These are phyloP conservation scores for Mortierella sp. DNA, from an alignment of 371 early-diverging fungal species.

Conservation along the genomic window DNA sequence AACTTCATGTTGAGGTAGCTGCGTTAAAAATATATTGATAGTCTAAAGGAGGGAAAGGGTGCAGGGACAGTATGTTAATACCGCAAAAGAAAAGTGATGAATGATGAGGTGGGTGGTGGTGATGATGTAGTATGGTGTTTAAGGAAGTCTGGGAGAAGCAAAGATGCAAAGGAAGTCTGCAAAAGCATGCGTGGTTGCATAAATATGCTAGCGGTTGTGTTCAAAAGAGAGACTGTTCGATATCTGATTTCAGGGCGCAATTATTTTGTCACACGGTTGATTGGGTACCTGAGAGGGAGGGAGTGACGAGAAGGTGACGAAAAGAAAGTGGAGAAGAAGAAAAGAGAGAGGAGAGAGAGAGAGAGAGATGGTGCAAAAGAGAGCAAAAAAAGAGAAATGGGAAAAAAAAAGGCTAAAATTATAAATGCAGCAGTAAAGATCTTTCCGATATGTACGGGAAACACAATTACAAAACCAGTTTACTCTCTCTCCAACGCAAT, in stretches of 20 bases:
- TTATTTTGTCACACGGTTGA: not conserved
- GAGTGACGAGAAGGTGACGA: not conserved
- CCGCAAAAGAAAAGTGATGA: no score
- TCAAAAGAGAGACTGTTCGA: no score
- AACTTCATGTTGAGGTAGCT: constrained; percentile 82
- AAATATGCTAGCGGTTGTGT: no score
- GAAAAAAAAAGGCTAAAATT: not conserved
- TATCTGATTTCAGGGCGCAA: not conserved
- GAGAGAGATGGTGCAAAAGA: not conserved
- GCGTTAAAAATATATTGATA: not conserved
- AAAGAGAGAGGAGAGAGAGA: not conserved
- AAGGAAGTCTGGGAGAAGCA: no score
- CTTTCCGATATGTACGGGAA: constrained; percentile 56
- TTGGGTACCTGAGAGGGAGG: constrained; percentile 3
- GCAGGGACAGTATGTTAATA: not conserved
- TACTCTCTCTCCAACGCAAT: not conserved
- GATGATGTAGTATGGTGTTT: no score
- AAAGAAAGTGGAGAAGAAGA: not conserved
- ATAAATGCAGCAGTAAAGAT: not conserved
- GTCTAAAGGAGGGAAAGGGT: not conserved
- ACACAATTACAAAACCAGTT: not conserved
- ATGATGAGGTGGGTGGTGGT: no score
- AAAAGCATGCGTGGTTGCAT: no score
- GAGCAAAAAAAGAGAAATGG: not conserved
- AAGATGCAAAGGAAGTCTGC: no score